These are phyloP conservation scores for Aurinia saxatilis DNA, from an alignment of 345 rosid species.

Conservation along the genomic window DNA sequence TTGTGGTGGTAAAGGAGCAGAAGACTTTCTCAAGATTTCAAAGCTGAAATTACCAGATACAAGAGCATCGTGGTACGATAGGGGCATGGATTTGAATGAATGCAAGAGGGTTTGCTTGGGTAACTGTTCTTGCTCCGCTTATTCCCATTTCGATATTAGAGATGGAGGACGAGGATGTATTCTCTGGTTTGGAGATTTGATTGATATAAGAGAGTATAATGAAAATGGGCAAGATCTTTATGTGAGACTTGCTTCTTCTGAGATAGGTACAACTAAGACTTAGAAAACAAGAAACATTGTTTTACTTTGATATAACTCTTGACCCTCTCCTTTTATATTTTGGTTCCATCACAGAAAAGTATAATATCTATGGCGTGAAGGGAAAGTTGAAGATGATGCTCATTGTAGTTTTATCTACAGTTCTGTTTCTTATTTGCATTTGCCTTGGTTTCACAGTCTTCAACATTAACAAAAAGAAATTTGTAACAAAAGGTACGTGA, in stretches of 20 bases:
- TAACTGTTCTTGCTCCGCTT: slow-evolving; percentile 52
- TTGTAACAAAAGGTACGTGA: slow-evolving; percentile 10
- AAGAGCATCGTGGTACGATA: slow-evolving; percentile 41
- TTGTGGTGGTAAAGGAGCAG: slow-evolving; percentile 42
- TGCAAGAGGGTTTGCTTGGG: slow-evolving; percentile 37
- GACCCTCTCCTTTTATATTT: neutral
- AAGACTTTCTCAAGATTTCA: slow-evolving; percentile 47
- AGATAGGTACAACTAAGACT: slow-evolving; percentile 23
- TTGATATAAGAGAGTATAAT: slow-evolving; percentile 34
- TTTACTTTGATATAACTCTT: neutral
- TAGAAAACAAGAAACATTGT: neutral
- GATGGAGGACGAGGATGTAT: slow-evolving; percentile 45
- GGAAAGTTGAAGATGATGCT: slow-evolving; percentile 14
- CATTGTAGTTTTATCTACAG: slow-evolving; percentile 7
- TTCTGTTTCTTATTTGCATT: slow-evolving; percentile 12
- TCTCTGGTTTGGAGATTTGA: slow-evolving; percentile 42
- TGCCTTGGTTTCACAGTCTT: neutral
- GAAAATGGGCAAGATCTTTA: slow-evolving; percentile 67
- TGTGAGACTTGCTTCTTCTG: slow-evolving; percentile 46
- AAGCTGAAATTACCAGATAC: slow-evolving; percentile 67
- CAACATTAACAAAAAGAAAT: slow-evolving; percentile 14
- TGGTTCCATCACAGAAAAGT: slow-evolving; percentile 8
- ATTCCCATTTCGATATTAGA: slow-evolving; percentile 33
- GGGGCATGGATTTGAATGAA: slow-evolving; percentile 22
- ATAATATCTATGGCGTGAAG: slow-evolving; percentile 1